Conservation (phyloP, 2,329 filamentous ascomycete species). For the Fonsecaea pedrosoi region DNA sequence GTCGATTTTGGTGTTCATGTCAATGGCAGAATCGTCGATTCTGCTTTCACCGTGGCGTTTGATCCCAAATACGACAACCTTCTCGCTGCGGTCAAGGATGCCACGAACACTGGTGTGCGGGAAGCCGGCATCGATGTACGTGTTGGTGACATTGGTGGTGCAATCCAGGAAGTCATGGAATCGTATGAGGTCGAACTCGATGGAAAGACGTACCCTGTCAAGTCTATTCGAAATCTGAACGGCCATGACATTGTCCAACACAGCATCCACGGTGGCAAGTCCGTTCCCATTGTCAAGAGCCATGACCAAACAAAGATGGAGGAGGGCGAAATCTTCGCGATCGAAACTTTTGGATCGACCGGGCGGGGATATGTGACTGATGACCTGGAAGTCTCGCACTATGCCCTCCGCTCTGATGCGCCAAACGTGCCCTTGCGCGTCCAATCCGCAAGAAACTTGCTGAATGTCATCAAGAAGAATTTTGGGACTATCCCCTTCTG, state of each 20-base stretch:
- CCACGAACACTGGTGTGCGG: constrained; percentile 76
- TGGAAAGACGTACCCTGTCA: constrained; percentile 78
- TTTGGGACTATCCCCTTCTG: constrained; percentile 93
- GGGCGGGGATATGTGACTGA: constrained; percentile 87
- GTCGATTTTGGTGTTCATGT: constrained; percentile 75
- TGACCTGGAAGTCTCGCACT: constrained; percentile 88
- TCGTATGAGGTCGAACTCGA: constrained; percentile 87
- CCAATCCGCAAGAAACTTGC: constrained; percentile 80
- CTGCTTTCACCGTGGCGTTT: constrained; percentile 72
- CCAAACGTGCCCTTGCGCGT: constrained; percentile 77
- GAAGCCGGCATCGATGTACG: constrained; percentile 92
- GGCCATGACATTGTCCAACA: constrained; percentile 90
- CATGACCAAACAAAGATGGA: constrained; percentile 95
- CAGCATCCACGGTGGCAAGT: constrained; percentile 90
- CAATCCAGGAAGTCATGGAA: constrained; percentile 91
- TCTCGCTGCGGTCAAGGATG: constrained; percentile 69
- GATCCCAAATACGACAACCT: constrained; percentile 73
- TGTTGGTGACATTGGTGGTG: constrained; percentile 81
- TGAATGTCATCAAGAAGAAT: constrained; percentile 93
- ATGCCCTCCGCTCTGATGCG: constrained; percentile 75
- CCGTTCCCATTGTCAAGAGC: constrained; percentile 90
- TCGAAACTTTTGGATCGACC: constrained; percentile 94
- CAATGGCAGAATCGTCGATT: constrained; percentile 74
- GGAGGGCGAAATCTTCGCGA: constrained; percentile 92
- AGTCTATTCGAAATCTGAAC: constrained; percentile 84